Conservation (phyloP, 2,329 filamentous ascomycete genomes). For the Albophoma yamanashiensis region DNA sequence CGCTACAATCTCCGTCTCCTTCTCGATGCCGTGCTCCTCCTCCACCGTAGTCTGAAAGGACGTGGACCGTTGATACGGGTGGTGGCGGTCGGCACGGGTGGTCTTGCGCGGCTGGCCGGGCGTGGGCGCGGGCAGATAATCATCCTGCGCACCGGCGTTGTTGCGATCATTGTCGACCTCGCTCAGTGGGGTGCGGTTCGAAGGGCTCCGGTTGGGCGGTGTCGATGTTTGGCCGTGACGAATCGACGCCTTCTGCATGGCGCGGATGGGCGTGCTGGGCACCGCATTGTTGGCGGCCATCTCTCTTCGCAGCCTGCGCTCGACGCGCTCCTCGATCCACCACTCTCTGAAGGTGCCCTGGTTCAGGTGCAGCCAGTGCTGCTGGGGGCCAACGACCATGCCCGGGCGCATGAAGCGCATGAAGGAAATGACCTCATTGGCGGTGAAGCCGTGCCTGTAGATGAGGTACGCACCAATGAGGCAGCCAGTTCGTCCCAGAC, state of each 20-base stretch:
- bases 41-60: constrained; percentile 30
- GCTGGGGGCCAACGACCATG: constrained; percentile 97
- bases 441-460: constrained; percentile 93
- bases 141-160: constrained; percentile 63
- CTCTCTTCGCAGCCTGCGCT: constrained; percentile 54
- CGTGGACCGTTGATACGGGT: constrained; percentile 56
- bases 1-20: constrained; percentile 50
- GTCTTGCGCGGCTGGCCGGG: constrained; percentile 93
- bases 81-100: constrained; percentile 63
- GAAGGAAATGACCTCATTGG: constrained; percentile 93
- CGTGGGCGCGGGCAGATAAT: constrained; percentile 88
- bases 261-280: constrained; percentile 51
- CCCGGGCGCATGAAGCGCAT: constrained; percentile 99
- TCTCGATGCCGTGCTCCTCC: constrained; percentile 41
- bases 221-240: constrained; percentile 66
- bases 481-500: constrained; percentile 88
- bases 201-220: constrained; percentile 68
- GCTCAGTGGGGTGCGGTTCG: constrained; percentile 75
- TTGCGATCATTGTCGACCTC: constrained; percentile 78
- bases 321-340: constrained; percentile 86
- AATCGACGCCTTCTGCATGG: constrained; percentile 47
- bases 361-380: constrained; percentile 98
- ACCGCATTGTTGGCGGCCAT: constrained; percentile 35
- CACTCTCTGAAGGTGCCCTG: constrained; percentile 96
- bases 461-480: constrained; percentile 96